phyloP scores from a whole-genome alignment of 73 alveolate species.

The Symbiodinium natans region DNA sequence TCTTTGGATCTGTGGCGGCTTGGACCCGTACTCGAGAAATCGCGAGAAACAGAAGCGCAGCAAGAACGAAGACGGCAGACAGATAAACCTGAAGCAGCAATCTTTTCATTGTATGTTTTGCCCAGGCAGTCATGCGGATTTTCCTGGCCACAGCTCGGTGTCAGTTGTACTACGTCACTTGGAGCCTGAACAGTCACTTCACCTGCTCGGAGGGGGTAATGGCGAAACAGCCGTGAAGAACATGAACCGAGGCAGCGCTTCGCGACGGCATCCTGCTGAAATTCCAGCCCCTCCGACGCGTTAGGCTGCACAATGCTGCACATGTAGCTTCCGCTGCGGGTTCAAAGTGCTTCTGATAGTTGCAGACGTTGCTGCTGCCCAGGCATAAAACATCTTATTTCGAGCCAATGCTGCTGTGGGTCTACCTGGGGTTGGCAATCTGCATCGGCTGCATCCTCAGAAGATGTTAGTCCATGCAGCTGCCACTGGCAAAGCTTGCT shows the following conservation, averaged over 20 bases:
- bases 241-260: too few species aligned
- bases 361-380: too few species aligned
- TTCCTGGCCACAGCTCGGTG: conserved; percentile 30
- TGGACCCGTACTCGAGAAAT: background rate
- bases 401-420: background rate
- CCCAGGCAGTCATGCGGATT: conserved; percentile 16
- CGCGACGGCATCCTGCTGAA: conserved; percentile 23
- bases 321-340: too few species aligned
- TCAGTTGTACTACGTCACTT: background rate
- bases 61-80: too few species aligned
- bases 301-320: background rate
- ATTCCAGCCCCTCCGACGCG: background rate
- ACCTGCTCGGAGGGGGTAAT: background rate
- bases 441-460: conserved; percentile 6
- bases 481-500: background rate
- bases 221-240: background rate
- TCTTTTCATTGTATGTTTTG: too few species aligned
- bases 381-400: background rate
- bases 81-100: too few species aligned
- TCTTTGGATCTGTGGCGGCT: background rate
- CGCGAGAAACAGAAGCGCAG: too few species aligned
- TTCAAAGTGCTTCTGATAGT: too few species aligned
- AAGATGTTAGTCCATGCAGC: background rate
- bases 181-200: background rate
- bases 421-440: background rate